Conservation (phyloP, 768 basidiomycete genomes). For the Psilocybe cubensis region DNA sequence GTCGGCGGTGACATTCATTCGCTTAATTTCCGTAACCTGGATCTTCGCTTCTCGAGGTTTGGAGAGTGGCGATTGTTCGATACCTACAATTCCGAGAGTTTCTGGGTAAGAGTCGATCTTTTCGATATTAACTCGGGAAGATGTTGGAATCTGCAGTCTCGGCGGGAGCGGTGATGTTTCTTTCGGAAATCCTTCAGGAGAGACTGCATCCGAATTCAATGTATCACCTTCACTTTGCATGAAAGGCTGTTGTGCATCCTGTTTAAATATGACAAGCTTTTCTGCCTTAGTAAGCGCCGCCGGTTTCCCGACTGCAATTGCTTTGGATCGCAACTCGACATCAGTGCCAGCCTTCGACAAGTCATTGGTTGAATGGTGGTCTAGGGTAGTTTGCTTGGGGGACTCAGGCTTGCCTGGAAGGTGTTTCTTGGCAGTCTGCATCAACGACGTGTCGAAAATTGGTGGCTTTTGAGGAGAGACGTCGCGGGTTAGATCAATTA, state of each 20-base stretch:
- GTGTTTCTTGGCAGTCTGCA: neutral
- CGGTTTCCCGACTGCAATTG: too few relatives aligned
- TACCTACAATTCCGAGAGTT: neutral
- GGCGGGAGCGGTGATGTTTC: neutral
- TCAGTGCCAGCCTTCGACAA: too few relatives aligned
- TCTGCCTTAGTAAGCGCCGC: too few relatives aligned
- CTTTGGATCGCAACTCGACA: too few relatives aligned
- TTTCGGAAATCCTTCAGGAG: neutral
- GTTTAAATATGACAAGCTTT: too few relatives aligned
- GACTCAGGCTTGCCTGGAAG: neutral
- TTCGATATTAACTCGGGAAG: neutral
- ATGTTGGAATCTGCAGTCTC: neutral
- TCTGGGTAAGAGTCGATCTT: neutral
- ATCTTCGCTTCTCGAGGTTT: neutral
- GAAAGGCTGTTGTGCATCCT: too few relatives aligned
- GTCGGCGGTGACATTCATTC: neutral
- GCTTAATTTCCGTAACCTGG: neutral
- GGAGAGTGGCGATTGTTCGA: neutral
- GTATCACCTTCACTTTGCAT: too few relatives aligned
- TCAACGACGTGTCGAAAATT: neutral
- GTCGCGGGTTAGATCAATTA: slow-evolving; percentile 50
- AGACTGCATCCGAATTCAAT: neutral
- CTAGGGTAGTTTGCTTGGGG: too few relatives aligned
- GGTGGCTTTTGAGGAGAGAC: slow-evolving; percentile 7
- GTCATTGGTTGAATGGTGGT: neutral